Base-by-base conservation (phyloP, 1,284 basidiomycete genomes). In the Sphaerobolus stellatus region DNA sequence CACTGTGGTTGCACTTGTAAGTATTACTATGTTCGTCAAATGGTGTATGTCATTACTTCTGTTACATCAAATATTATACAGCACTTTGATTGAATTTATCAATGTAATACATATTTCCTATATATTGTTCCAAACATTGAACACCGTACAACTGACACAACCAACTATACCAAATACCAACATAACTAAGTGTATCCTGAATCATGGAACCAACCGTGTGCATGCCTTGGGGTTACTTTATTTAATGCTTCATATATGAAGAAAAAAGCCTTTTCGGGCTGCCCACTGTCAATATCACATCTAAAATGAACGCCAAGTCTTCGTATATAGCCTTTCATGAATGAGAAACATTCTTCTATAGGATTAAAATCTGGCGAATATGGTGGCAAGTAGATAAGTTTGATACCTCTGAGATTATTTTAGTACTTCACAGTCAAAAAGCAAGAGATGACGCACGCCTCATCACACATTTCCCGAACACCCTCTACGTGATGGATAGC, bases 341-440 rank as follows among this genome's bases (percentile, higher is more conserved):
- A 54, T 2, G 67, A 70, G 59, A 73, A 71, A 4, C 59, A 65
- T 48, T 66, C 64, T 56, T 71, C 66, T 20, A 72, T 70, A 1
- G 67, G 69, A 45, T 71, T 71, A 49, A 64, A 58, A 53, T 72
- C 70, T 5, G 69, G 70, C 4, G 69, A 72, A 57, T 71, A 71
- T 7, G 66, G 54, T 16, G 71, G 70, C 7, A 73, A 60, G 52
- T 66, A 72, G 18, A 67, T 27, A 9, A 71, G 56, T 4, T 60
- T 63, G 59, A 65, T 65, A 31, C 69, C 69, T 2, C 69, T 70
- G 48, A n/a, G n/a, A n/a, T n/a, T 59, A 56, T 43, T 53, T 57
- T 16, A 34, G 18, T 14, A 7, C 18, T 2, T 43, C 4, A 20
- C 28, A 14, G 20, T 24, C 11, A 3, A 43, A 14, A 14, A 43